These are phyloP conservation scores for Hemileccinum rubropunctum DNA, from an alignment of 768 basidiomycete species.

Conservation along the genomic window DNA sequence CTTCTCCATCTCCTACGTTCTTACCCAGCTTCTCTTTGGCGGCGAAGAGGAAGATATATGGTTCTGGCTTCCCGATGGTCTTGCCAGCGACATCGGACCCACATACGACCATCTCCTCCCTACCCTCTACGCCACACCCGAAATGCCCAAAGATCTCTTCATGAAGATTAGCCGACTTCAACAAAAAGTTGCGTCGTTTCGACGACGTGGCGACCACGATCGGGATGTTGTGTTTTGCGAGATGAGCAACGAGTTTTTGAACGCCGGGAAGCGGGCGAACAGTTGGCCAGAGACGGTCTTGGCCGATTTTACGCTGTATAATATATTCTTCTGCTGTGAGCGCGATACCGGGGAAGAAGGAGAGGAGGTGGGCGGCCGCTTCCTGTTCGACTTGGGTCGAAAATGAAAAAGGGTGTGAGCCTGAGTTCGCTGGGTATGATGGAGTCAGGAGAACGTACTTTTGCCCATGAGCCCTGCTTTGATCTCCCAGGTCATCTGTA, in stretches of 20 bases:
- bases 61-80: slow-evolving; percentile 72
- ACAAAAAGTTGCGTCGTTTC: slow-evolving; percentile 56
- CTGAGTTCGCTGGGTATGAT: background rate
- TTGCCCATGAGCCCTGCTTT: slow-evolving; percentile 90
- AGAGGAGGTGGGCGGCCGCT: slow-evolving; percentile 65
- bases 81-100: slow-evolving; percentile 60
- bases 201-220: slow-evolving; percentile 84
- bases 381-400: slow-evolving; percentile 54
- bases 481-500: slow-evolving; percentile 84
- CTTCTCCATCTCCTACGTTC: slow-evolving; percentile 51
- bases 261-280: slow-evolving; percentile 75
- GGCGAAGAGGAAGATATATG: slow-evolving; percentile 78
- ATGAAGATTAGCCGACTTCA: slow-evolving; percentile 63
- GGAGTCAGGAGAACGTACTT: slow-evolving; percentile 40
- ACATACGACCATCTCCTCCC: slow-evolving; percentile 60
- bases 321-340: slow-evolving; percentile 63
- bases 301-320: slow-evolving; percentile 48
- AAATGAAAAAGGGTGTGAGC: background rate
- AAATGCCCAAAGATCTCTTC: slow-evolving; percentile 49
- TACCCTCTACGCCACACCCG: slow-evolving; percentile 17
- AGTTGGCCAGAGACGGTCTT: slow-evolving; percentile 67
- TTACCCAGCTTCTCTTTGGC: slow-evolving; percentile 58
- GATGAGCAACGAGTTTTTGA: slow-evolving; percentile 63
- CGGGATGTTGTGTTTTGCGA: slow-evolving; percentile 64
- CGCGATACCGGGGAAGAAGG: slow-evolving; percentile 72